These are phyloP conservation scores for Clarkia xantiana DNA, from an alignment of 345 rosid species.

Conservation along the genomic window DNA sequence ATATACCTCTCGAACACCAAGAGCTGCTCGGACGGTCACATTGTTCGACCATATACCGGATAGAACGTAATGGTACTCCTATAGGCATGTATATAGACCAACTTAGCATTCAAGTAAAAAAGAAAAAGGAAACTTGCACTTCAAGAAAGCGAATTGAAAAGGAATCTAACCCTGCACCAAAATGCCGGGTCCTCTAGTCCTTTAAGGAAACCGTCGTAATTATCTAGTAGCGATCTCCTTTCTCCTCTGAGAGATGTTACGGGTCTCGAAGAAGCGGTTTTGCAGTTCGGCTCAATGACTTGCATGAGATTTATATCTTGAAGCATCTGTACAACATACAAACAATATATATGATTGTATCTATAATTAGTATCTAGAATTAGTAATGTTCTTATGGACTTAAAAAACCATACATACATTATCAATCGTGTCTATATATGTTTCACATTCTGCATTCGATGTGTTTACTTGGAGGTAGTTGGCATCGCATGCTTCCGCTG, in stretches of 20 bases:
- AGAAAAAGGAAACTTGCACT: not conserved
- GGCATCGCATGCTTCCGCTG: constrained; percentile 14
- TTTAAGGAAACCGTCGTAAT: constrained; percentile 10
- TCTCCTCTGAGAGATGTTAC: constrained; percentile 6
- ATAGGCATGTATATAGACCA: not conserved
- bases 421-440: constrained; percentile 9
- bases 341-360: not conserved
- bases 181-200: constrained; percentile 4
- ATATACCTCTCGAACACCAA: constrained; percentile 20
- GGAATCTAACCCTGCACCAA: constrained; percentile 21
- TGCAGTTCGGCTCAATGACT: constrained; percentile 21
- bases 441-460: constrained; percentile 14
- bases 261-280: constrained; percentile 13
- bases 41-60: constrained; percentile 22
- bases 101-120: not conserved
- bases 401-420: constrained; percentile 11
- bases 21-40: constrained; percentile 16
- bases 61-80: constrained; percentile 27
- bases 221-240: constrained; percentile 13
- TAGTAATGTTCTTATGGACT: too few species aligned
- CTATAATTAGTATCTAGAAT: too few species aligned
- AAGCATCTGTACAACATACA: constrained; percentile 11
- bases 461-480: constrained; percentile 14
- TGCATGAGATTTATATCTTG: constrained; percentile 21
- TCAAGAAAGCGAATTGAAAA: not conserved